Conservation (phyloP, 1,284 basidiomycete species). For the Farysia itapuensis region DNA sequence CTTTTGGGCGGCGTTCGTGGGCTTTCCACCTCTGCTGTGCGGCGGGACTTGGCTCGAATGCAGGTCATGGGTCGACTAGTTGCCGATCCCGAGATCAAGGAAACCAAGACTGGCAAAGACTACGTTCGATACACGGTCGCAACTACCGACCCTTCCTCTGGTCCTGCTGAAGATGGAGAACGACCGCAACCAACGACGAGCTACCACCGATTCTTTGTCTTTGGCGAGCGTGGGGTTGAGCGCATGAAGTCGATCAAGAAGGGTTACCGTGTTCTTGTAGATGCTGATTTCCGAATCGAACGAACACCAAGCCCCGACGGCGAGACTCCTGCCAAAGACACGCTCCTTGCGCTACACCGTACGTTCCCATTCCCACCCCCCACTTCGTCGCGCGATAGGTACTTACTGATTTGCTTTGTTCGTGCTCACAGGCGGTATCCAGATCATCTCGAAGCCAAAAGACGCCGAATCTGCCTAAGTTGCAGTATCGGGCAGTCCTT, state of each 20-base stretch:
- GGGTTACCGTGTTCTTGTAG: slow-evolving; percentile 51
- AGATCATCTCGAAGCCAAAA: slow-evolving; percentile 45
- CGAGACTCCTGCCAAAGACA: slow-evolving; percentile 16
- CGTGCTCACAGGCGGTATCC: slow-evolving; percentile 30
- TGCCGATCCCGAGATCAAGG: slow-evolving; percentile 51
- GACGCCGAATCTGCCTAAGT: slow-evolving; percentile 15
- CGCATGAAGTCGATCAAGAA: slow-evolving; percentile 48
- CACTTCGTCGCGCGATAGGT: not conserved
- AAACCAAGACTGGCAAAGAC: slow-evolving; percentile 55
- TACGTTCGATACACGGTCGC: slow-evolving; percentile 57
- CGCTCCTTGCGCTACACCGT: slow-evolving; percentile 47
- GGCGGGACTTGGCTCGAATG: slow-evolving; percentile 49
- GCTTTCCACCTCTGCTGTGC: slow-evolving; percentile 45
- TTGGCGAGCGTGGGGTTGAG: slow-evolving; percentile 45
- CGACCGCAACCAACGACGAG: slow-evolving; percentile 31
- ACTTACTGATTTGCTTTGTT: not conserved
- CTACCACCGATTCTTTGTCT: slow-evolving; percentile 53
- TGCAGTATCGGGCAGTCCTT: no score
- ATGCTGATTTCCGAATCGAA: slow-evolving; percentile 54
- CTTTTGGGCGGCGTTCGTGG: slow-evolving; percentile 12
- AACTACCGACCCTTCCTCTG: slow-evolving; percentile 48
- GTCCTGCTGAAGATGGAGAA: slow-evolving; percentile 45
- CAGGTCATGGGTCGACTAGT: slow-evolving; percentile 55
- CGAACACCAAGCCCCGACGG: slow-evolving; percentile 31
- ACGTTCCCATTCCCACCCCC: slow-evolving; percentile 2